Evolutionary conservation across 305 asterid species (phyloP).

Genomic region (Euphrasia arctica): DNA sequence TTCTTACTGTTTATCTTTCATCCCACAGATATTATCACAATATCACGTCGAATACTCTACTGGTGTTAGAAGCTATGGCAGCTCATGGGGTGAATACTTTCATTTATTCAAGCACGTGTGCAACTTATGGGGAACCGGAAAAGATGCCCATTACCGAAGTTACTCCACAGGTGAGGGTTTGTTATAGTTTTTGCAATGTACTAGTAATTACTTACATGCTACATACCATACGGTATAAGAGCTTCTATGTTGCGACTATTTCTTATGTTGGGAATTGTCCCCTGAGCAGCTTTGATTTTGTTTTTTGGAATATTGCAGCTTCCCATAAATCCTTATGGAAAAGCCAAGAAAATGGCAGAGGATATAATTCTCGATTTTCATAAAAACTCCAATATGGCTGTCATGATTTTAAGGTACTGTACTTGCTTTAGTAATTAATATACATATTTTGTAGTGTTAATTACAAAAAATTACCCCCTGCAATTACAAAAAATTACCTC

Average conservation of each 20-base stretch:
- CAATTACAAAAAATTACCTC: too few species aligned
- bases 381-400: slow-evolving; percentile 84
- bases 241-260: background rate
- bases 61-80: slow-evolving; percentile 84
- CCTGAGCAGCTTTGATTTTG: slow-evolving; percentile 21
- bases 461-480: background rate
- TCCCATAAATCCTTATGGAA: slow-evolving; percentile 95
- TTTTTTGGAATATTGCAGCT: slow-evolving; percentile 41
- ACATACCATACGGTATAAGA: background rate
- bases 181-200: slow-evolving; percentile 8
- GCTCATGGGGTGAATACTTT: slow-evolving; percentile 68
- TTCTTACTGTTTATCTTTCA: slow-evolving; percentile 18
- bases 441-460: background rate
- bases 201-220: background rate
- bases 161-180: slow-evolving; percentile 70
- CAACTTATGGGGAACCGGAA: too few species aligned
- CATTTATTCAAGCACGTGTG: slow-evolving; percentile 96
- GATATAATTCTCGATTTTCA: slow-evolving; percentile 91
- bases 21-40: slow-evolving; percentile 87
- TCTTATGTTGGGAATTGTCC: slow-evolving; percentile 11
- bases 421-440: background rate
- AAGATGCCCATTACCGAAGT: slow-evolving; percentile 94
- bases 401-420: slow-evolving; percentile 96
- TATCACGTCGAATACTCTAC: slow-evolving; percentile 89
- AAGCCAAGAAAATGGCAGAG: slow-evolving; percentile 99